phyloP scores from a whole-genome alignment of 257 asterid species.

The Nyctanthes arbortristis region DNA sequence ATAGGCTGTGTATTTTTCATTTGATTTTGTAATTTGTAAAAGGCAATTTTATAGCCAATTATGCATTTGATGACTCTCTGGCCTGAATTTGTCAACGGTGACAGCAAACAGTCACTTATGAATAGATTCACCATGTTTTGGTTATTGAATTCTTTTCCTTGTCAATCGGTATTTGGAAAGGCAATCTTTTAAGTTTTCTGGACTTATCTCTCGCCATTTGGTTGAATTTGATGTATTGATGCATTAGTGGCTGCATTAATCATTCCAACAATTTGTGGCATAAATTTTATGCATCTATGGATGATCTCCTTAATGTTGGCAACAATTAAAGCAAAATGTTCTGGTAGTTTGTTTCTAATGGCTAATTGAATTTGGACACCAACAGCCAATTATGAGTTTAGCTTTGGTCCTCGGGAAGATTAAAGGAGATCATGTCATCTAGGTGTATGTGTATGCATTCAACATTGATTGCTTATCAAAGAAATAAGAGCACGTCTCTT shows the following conservation, averaged over 20 bases:
- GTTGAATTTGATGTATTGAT: constrained; percentile 5
- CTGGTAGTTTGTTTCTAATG: constrained; percentile 4
- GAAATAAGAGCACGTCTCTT: not conserved
- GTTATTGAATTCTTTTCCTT: not conserved
- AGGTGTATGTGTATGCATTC: not conserved
- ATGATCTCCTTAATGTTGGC: not conserved
- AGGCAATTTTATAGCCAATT: not conserved
- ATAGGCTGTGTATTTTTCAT: not conserved
- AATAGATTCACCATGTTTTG: not conserved
- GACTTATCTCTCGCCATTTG: constrained; percentile 15
- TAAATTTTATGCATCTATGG: not conserved
- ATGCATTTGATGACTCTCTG: not conserved
- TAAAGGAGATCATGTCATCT: not conserved
- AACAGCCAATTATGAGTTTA: not conserved
- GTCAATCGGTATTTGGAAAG: not conserved
- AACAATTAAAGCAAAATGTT: not conserved
- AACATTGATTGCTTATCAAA: not conserved
- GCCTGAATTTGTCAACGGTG: constrained; percentile 5
- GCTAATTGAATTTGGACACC: not conserved
- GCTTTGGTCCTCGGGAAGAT: not conserved
- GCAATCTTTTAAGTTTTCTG: not conserved
- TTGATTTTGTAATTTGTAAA: not conserved
- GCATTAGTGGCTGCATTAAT: not conserved
- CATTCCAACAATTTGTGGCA: not conserved
- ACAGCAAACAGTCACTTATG: not conserved